These are phyloP conservation scores for Centaurea solstitialis DNA, from an alignment of 129 eudicot genomes.

Conservation along the genomic window DNA sequence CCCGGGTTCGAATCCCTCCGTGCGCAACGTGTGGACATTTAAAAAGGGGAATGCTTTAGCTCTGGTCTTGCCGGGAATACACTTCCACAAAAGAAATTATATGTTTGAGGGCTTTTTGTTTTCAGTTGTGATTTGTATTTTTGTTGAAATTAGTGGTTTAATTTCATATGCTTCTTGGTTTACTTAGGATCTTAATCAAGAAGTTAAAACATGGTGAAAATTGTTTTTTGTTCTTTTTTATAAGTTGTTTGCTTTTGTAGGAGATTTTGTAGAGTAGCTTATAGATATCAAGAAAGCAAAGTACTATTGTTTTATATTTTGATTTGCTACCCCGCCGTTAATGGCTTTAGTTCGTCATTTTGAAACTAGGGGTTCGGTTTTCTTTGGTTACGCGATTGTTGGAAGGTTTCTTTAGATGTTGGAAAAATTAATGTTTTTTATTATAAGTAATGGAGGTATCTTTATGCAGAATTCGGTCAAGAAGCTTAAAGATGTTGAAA, in stretches of 20 bases:
- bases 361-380: neutral
- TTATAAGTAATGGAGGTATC: neutral
- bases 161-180: neutral
- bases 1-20: too few species aligned
- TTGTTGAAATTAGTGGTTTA: neutral
- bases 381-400: neutral
- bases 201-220: neutral
- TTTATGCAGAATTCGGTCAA: slow-evolving; percentile 54
- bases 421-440: neutral
- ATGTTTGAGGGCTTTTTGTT: neutral
- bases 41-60: too few species aligned
- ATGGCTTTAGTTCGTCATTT: neutral
- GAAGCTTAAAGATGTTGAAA: slow-evolving; percentile 81
- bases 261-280: neutral
- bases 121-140: neutral
- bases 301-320: neutral
- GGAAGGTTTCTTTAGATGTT: neutral
- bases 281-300: neutral
- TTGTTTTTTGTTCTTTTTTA: neutral
- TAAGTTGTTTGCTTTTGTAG: neutral
- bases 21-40: too few species aligned
- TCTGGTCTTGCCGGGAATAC: too few species aligned
- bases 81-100: too few species aligned
- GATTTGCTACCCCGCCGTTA: too few species aligned
- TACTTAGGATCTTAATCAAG: neutral